Evolutionary conservation across 768 basidiomycete species (phyloP), one percentile per base, ranked within the genome.

Genomic region (Suillus plorans): DNA sequence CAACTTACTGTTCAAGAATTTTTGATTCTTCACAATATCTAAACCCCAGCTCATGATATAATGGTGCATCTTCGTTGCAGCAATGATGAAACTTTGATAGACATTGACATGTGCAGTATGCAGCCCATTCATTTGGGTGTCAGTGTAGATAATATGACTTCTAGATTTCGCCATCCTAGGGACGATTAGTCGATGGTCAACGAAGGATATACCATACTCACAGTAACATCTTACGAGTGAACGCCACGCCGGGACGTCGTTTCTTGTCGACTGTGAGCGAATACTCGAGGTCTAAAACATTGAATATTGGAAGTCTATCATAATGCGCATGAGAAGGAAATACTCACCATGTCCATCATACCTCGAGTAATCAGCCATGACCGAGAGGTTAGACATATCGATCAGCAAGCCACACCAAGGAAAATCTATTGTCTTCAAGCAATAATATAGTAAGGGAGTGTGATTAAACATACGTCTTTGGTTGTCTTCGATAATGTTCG

Each of bases 331-430:
- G n/a, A 16, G 25, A 28, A 31, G 45, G 31, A 37, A 34, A 5
- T 14, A 75, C 85, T 66, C 70, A 91, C 94, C 85, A 7, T 78
- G 83, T 31, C 80, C 80, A 61, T 81, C 76, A 71, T 88, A 92
- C 66, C 94, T 85, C 3, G 83, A 78, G 71, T 94, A 93, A 73
- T 98, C 95, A 2, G 84, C 86, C 12, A 88, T 83, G 31, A 99
- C 81, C 12, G 94, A 92, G 41, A 99, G 81, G 68, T 89, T 85
- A 25, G 73, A 77, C 81, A 88, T 91, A 70, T 95, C 78, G 69
- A 99, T 91, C 61, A 88, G 72, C 67, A 89, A 84, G 2, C 96
- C 97, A 78, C 97, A 99, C 91, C 95, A 99, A 2, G 94, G 90
- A 73, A 99, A 99, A 49, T 80, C 95, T 95, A 67, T 18, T 12